These are phyloP conservation scores for Amphirosellinia nigrospora DNA, from an alignment of 495 filamentous ascomycete species.

Conservation along the genomic window DNA sequence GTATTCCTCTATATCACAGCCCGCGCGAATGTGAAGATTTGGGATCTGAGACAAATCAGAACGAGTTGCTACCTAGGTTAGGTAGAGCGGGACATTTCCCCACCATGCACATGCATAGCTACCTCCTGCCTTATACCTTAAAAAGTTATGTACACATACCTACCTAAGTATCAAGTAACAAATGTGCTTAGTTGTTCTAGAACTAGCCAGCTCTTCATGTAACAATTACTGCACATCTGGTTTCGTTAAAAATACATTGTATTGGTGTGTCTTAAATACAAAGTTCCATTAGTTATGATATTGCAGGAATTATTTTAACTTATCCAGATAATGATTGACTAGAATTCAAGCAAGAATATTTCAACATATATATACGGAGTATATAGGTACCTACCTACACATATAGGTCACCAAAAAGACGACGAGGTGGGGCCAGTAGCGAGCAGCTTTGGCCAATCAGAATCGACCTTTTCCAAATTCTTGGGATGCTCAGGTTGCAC, in stretches of 20 bases:
- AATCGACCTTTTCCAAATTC: conserved; percentile 33
- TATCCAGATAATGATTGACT: too few species aligned
- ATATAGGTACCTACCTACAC: too few species aligned
- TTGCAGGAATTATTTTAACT: too few species aligned
- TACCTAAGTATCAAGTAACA: background rate
- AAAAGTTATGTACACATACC: background rate
- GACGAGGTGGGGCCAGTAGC: conserved; percentile 5
- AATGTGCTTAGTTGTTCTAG: too few species aligned
- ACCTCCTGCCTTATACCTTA: too few species aligned
- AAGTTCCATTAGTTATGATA: too few species aligned
- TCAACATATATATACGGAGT: too few species aligned
- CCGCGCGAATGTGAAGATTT: background rate
- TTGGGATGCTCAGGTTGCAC: conserved; percentile 26
- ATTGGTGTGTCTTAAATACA: too few species aligned
- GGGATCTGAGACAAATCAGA: background rate
- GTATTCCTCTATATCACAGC: conserved; percentile 18
- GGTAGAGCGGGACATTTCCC: conserved; percentile 1
- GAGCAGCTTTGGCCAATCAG: conserved; percentile 52
- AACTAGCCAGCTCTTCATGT: too few species aligned
- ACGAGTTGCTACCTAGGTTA: background rate
- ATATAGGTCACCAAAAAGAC: background rate
- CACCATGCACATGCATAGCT: background rate
- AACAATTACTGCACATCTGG: too few species aligned
- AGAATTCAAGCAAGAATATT: too few species aligned
- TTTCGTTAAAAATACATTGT: too few species aligned